Evolutionary conservation across 2,329 filamentous ascomycete genomes (phyloP).

Genomic region (Epicoccum nigrum): DNA sequence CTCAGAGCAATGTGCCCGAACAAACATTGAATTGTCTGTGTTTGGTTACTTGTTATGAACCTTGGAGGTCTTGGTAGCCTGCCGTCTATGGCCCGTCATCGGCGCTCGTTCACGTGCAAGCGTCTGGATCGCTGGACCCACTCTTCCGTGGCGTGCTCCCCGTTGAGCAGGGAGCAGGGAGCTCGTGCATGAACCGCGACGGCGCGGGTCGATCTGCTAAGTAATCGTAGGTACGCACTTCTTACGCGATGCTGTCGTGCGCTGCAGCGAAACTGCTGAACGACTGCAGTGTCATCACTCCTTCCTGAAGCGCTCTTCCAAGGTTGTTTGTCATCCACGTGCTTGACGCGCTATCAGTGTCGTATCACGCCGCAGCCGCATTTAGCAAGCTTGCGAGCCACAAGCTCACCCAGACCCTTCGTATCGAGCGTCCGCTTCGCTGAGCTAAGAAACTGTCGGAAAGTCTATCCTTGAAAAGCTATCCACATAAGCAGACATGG

Average conservation of each 20-base stretch:
- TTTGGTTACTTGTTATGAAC: neutral
- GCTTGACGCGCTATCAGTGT: conserved; percentile 9
- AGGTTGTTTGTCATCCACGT: conserved; percentile 9
- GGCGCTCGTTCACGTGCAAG: neutral
- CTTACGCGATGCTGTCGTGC: conserved; percentile 1
- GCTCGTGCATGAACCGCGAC: conserved; percentile 7
- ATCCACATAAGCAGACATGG: conserved; percentile 6
- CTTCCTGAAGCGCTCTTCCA: neutral
- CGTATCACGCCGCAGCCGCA: conserved; percentile 13
- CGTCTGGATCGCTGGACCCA: neutral
- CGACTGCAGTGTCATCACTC: no score
- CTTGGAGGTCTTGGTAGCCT: neutral
- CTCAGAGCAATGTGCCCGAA: no score
- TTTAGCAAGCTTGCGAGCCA: conserved; percentile 4
- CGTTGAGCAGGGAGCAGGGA: neutral
- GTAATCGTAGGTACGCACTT: neutral
- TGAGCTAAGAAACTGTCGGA: conserved; percentile 10
- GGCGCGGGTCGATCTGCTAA: conserved; percentile 9
- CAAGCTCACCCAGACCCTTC: conserved; percentile 10
- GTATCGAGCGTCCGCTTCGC: conserved; percentile 6
- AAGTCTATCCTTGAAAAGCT: conserved; percentile 5
- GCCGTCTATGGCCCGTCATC: conserved; percentile 14
- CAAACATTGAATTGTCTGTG: neutral
- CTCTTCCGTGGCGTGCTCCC: conserved; percentile 10
- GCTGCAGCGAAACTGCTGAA: neutral